Evolutionary conservation across 495 filamentous ascomycete species (phyloP), one percentile per base, ranked within the genome.

Genomic region (Talaromyces ruber): DNA sequence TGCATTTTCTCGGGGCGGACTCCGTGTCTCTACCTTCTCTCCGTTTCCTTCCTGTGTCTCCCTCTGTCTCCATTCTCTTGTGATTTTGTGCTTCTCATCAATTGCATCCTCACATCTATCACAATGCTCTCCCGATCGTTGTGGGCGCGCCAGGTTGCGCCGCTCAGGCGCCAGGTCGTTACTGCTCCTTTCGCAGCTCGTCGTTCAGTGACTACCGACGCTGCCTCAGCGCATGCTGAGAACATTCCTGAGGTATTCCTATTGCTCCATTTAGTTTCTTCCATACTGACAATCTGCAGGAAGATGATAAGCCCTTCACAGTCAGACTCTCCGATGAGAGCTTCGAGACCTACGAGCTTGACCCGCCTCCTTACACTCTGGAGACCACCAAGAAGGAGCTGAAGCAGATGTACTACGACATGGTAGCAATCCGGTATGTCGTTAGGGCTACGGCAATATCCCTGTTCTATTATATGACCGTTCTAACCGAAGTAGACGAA

Each of bases 281-380:
- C 3, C 45, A 66, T 66, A 64, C 74, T 82, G 58, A 80, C 39
- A 60, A 62, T 61, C 6, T 45, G 55, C 66, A 97, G 93, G 88
- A 91, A 74, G 94, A 97, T 76, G 90, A 97, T 68, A 88, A 97
- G 81, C 87, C 86, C 56, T 98, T 98, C 82, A 87, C 88, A 64
- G 86, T 98, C 74, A 86, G 84, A 62, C 88, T 98, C 74, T 95
- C 91, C 71, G 88, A 95, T 68, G 93, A 98, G 88, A 92, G 90
- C 82, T 98, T 98, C 82, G 94, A 98, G 84, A 97, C 93, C 63
- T 98, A 98, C 80, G 91, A 97, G 81, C 86, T 98, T 74, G 93
- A 98, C 79, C 93, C 92, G 57, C 95, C 95, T 24, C 79, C 89
- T 18, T 96, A 96, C 80, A 92, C 91, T 59, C 76, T 98, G 68